These are phyloP conservation scores for Lachnellula subtilissima DNA, from an alignment of 2,329 filamentous ascomycete genomes.

Conservation along the genomic window DNA sequence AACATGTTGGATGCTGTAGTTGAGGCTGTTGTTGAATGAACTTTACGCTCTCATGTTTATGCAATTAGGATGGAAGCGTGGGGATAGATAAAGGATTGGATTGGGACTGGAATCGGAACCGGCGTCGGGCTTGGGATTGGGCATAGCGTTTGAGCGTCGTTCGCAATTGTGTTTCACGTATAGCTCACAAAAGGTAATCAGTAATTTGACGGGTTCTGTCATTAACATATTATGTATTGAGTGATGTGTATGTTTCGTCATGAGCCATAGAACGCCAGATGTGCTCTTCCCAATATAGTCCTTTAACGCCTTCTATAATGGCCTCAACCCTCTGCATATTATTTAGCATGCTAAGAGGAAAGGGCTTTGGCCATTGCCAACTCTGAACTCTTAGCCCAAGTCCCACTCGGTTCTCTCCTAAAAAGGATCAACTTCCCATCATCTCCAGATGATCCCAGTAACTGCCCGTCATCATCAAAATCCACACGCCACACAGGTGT, in stretches of 20 bases:
- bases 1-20: constrained; percentile 30
- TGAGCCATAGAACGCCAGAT: background rate
- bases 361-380: constrained; percentile 24
- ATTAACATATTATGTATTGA: background rate
- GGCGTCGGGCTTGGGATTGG: background rate
- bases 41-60: constrained; percentile 11
- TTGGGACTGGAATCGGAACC: background rate
- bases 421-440: constrained; percentile 64
- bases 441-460: constrained; percentile 71
- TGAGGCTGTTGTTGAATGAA: constrained; percentile 30
- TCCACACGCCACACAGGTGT: constrained; percentile 71
- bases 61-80: constrained; percentile 6
- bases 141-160: background rate
- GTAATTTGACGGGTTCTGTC: background rate
- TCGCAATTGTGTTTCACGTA: background rate
- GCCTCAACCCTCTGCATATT: background rate
- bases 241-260: background rate
- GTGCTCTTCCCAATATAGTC: background rate
- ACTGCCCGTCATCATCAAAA: constrained; percentile 66
- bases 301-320: too few species aligned
- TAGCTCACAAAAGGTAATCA: background rate
- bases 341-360: background rate
- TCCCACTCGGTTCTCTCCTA: constrained; percentile 41
- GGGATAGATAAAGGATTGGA: background rate
- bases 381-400: constrained; percentile 30